These are phyloP conservation scores for Salinomyces thailandicus DNA, from an alignment of 2,329 filamentous ascomycete species.

Conservation along the genomic window DNA sequence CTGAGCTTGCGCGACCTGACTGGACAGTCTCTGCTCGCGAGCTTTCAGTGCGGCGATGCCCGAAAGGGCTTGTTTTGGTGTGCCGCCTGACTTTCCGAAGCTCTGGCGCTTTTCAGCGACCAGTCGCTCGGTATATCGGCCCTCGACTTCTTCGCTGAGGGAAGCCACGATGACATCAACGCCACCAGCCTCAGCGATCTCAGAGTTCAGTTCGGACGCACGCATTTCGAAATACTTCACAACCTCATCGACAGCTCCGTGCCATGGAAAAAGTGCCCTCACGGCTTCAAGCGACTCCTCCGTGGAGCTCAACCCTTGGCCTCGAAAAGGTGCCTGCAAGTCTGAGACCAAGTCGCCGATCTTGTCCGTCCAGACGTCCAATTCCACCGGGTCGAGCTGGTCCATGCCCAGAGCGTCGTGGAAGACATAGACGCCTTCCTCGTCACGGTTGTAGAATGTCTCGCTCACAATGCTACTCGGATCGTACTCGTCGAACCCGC, in stretches of 20 bases:
- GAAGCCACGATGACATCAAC: slow-evolving; percentile 28
- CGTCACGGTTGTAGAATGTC: slow-evolving; percentile 15
- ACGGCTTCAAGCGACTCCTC: slow-evolving; percentile 19
- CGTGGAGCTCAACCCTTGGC: slow-evolving; percentile 5
- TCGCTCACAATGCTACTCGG: slow-evolving; percentile 12
- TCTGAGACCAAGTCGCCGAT: slow-evolving; percentile 9
- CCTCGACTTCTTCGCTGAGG: slow-evolving; percentile 23
- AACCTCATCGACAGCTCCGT: slow-evolving; percentile 33
- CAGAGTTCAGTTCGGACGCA: slow-evolving; percentile 32
- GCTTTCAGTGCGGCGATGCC: slow-evolving; percentile 12
- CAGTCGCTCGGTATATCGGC: slow-evolving; percentile 6
- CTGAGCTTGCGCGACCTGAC: slow-evolving; percentile 1
- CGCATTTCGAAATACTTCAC: slow-evolving; percentile 17
- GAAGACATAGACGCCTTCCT: slow-evolving; percentile 11
- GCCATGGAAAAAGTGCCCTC: slow-evolving; percentile 40
- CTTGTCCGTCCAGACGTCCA: slow-evolving; percentile 1
- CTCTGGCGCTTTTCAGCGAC: slow-evolving; percentile 10
- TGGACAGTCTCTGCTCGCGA: slow-evolving; percentile 7
- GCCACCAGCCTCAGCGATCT: slow-evolving; percentile 36
- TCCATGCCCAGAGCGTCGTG: slow-evolving; percentile 11
- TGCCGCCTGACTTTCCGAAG: slow-evolving; percentile 13
- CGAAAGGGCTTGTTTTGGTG: slow-evolving; percentile 10
- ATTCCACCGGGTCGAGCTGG: slow-evolving; percentile 2
- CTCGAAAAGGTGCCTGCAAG: slow-evolving; percentile 8
- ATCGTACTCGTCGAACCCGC: slow-evolving; percentile 11